Base-by-base conservation (phyloP, 352 stramenopile species). In the Pythium sukuiense region DNA sequence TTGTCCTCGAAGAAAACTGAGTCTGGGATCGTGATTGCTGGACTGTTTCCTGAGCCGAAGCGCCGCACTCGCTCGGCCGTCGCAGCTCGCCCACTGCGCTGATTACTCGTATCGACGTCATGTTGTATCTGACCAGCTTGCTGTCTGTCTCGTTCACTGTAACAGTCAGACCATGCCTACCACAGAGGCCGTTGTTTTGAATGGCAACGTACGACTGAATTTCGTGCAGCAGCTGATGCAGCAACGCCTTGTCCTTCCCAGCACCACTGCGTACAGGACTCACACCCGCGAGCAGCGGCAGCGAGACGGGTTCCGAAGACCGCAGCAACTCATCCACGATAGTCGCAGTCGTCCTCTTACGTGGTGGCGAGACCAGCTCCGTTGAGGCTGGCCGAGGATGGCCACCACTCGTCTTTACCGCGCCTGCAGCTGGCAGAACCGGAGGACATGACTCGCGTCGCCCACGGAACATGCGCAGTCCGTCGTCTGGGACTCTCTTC, bases 1-100 rank as follows among this genome's bases (percentile, higher is more conserved):
- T 92, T 87, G 6, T 68, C 35, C 33, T 79, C 71, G 39, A 76
- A 92, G 56, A 92, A 92, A 16, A 89, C 46, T 13, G 67, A 48
- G 41, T 88, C 73, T 0, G 81, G 83, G 2, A 89, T 73, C 13
- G 30, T 2, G 35, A 72, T 7, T 32, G 32, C 12, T 13, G 43
- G n/a, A 26, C 27, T 52, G 3, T 57, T 50, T 16, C 32, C n/a
- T 14, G 35, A 7, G 3, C 7, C 39, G 1, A 41, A 46, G 2
- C 54, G 29, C 0, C 53, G 52, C 11, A 50, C 56, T 45, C 57
- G 43, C 20, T 59, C 55, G 2, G 45, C 54, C 9, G 59, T 62
- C n/a, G 58, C 57, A 9, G 24, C 35, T 16, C 75, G 61, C n/a
- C 67, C 71, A n/a, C 73, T 87, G 24, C 75, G 61, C 58, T 89